Base-by-base conservation (phyloP, 2,329 filamentous ascomycete genomes). In the Aspergillus alliaceus region DNA sequence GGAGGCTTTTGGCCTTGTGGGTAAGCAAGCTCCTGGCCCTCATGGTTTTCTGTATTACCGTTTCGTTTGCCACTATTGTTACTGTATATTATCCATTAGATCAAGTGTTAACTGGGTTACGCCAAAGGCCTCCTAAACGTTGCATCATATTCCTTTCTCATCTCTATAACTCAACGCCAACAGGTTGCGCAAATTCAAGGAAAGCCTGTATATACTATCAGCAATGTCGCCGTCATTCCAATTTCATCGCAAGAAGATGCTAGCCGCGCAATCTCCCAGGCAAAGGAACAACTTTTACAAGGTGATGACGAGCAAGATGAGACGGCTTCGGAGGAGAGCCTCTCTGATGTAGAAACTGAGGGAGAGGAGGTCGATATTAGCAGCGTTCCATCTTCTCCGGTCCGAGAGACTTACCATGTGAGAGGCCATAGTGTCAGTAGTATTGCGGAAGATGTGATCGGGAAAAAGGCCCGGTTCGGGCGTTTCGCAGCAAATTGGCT, bases 401-500 rank as follows among this genome's bases (percentile, higher is more conserved):
- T 62, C 11, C 67, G 60, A 42, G 66, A 69, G 50, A 57, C 53
- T 24, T 56, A 50, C 2, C 66, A 67, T 32, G 31, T 59, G 61
- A 60, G 74, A 35, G 71, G 72, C 34, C 72, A 68, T n/a, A 72
- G 68, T 18, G 64, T 72, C 34, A 73, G 70, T 49, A 92, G 88
- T 64, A 87, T 97, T 58, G 91, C 89, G 0, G 87, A 96, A 73
- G 90, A 98, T 77, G 93, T 98, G 1, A 93, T 97, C 53, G 85
- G 87, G 35, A 87, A 86, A 56, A 89, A 86, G 65, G 92, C 93
- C 0, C 87, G 87, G 61, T 98, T 97, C 72, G 93, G 93, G 4
- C 83, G 90, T 35, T 97, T 98, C 72, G 91, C 93, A 0, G 86
- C 92, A 61, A 87, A 88, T 58, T 99, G 95, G 95, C 95, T 98